These are phyloP conservation scores for barrel medic (Medicago truncatula) DNA, from an alignment of 306 rosid species.

Conservation along the genomic window MtrunA17r5.0-ANR NC_053049.1:15278001-15278500, in stretches of 20 bases:
- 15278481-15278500: constrained; percentile 87
- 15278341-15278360: constrained; percentile 57
- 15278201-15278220: constrained; percentile 74
- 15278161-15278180: constrained; percentile 85
- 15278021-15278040: constrained; percentile 10
- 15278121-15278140: constrained; percentile 16
- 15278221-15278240: constrained; percentile 54
- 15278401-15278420: constrained; percentile 27
- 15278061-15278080: constrained; percentile 18
- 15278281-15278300: constrained; percentile 18
- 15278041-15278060: constrained; percentile 19
- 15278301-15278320: constrained; percentile 44
- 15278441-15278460: constrained; percentile 90
- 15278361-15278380: constrained; percentile 43
- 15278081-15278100: not conserved
- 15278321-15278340: constrained; percentile 95
- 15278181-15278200: constrained; percentile 89
- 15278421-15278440: constrained; percentile 89
- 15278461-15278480: constrained; percentile 82
- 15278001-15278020: not conserved
- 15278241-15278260: constrained; percentile 25
- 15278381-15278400: constrained; percentile 16
- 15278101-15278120: not conserved
- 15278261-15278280: too few relatives aligned
- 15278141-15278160: constrained; percentile 76